phyloP scores from a whole-genome alignment of 2,329 filamentous ascomycete genomes.

The Fusarium nanum region DNA sequence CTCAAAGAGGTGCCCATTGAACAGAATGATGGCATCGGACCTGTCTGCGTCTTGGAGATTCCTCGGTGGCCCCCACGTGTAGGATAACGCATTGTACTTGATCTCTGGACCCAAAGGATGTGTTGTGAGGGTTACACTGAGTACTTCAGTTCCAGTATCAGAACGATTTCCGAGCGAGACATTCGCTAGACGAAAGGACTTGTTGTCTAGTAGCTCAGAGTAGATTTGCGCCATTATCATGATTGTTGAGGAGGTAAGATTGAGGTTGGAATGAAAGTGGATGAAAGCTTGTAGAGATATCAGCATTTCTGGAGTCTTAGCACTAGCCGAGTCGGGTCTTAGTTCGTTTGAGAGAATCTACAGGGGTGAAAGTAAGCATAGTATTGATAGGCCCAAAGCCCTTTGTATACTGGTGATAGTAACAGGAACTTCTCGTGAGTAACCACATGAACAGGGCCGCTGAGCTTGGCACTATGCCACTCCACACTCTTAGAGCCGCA shows the following conservation, averaged over 20 bases:
- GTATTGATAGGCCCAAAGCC: background rate
- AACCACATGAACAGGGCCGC: too few species aligned
- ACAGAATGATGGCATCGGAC: accelerated
- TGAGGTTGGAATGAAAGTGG: background rate
- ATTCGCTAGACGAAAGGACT: background rate
- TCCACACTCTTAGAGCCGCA: too few species aligned
- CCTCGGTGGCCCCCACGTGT: constrained; percentile 5
- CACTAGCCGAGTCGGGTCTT: background rate
- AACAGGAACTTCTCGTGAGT: too few species aligned
- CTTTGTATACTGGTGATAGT: too few species aligned
- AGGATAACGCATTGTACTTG: constrained; percentile 6
- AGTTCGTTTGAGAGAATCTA: background rate
- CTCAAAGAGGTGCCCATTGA: background rate
- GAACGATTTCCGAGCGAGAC: background rate
- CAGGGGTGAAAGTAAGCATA: background rate
- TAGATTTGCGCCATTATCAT: constrained; percentile 10
- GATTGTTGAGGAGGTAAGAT: background rate
- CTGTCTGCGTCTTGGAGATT: accelerated
- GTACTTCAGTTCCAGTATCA: accelerated
- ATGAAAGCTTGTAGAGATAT: background rate
- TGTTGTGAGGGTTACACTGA: background rate
- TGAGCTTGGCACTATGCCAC: too few species aligned
- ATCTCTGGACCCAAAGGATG: background rate
- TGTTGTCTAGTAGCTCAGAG: background rate
- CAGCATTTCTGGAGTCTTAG: background rate